These are phyloP conservation scores for Atractiella rhizophila DNA, from an alignment of 768 basidiomycete species.

Conservation along the genomic window DNA sequence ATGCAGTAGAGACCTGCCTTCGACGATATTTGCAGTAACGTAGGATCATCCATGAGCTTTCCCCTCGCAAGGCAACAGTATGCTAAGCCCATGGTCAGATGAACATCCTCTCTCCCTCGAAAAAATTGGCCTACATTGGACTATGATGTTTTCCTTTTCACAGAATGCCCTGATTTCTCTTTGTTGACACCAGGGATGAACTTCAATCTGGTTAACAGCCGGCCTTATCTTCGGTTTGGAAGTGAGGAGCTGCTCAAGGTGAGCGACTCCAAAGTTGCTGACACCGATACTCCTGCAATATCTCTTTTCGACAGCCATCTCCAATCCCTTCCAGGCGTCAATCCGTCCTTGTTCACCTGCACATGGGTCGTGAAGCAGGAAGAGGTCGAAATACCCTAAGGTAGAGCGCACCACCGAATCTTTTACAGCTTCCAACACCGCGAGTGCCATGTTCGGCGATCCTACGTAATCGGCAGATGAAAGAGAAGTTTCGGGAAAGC, in stretches of 20 bases:
- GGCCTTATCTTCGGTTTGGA: not conserved
- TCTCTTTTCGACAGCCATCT: not conserved
- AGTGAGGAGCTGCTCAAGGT: constrained; percentile 1
- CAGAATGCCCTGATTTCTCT: no score
- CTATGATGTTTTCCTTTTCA: no score
- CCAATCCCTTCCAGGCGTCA: not conserved
- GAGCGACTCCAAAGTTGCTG: not conserved
- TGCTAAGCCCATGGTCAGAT: not conserved
- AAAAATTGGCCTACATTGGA: not conserved
- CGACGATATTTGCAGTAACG: not conserved
- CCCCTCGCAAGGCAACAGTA: constrained; percentile 3
- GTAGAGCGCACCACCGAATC: not conserved
- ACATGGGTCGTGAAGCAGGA: constrained; percentile 3
- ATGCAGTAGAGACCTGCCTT: not conserved
- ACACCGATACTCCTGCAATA: not conserved
- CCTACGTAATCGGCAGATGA: no score
- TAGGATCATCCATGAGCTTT: not conserved
- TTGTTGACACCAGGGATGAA: constrained; percentile 6
- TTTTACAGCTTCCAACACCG: constrained; percentile 2
- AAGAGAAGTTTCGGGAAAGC: no score
- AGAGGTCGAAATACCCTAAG: constrained; percentile 2
- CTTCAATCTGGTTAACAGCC: constrained; percentile 5
- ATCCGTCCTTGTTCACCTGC: constrained; percentile 1
- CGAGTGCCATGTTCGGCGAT: no score
- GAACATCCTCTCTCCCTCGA: no score